Evolutionary conservation across 1,139 yeast genomes (phyloP), one percentile per base, ranked within the genome.

Genomic region (Protomyces lactucae-debilis): DNA sequence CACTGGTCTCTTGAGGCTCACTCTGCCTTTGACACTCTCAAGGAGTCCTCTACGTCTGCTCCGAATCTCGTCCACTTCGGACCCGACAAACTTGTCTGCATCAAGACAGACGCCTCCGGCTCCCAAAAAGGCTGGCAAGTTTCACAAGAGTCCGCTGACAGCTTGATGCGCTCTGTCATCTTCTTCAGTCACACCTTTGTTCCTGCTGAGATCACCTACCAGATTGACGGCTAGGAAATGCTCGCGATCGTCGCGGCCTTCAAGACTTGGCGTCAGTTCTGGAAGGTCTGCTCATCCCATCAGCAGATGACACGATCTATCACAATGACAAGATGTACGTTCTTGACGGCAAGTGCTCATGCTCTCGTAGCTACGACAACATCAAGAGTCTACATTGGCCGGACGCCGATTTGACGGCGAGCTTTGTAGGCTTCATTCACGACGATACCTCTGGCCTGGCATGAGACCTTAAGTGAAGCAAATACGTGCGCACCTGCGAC

Each of bases 41-140:
- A 57, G 28, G n/a, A 18, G 14, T 2, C 45, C 9, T 60, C 40
- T 28, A 45, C 54, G 14, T 23, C 64, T 10, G 56, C 56, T 18
- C 65, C 65, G 6, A 37, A 56, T 8, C 56, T 56, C 6, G 18
- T 25, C 5, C 55, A 55, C 14, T 55, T 55, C 35, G 56, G 51
- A n/a, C 51, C 55, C 4, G 52, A 35, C 9, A 46, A 43, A 23
- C 39, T 37, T 25, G 10, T n/a, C 10, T 18, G 46, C 14, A 25
- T 61, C 14, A 61, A 55, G 32, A 56, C 65, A 10, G 65, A 61
- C 46, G 61, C 65, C 23, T 45, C 55, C 14, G 65, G 51, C 23
- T 46, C 8, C n/a, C 53, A 55, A 16, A 23, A 51, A n/a, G 65
- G 56, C 21, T 61, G 45, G 2, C 25, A 45, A 52, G 39, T 61